Evolutionary conservation across 306 rosid genomes (phyloP).

Genomic region (Dryas alaskensis): DNA sequence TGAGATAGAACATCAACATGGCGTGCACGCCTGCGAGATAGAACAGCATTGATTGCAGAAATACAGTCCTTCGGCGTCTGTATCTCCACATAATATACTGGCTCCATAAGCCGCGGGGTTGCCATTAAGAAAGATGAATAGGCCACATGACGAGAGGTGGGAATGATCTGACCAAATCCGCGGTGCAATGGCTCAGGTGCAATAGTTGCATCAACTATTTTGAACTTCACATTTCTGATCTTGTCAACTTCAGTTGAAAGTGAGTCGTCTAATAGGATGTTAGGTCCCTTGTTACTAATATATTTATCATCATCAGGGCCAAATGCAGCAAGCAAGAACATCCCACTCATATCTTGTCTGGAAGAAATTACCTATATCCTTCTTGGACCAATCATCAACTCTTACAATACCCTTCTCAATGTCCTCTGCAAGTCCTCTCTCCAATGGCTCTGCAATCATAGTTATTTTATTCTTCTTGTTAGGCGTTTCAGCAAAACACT

Average conservation of each 20-base stretch:
- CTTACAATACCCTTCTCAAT: constrained; percentile 93
- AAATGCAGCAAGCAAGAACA: constrained; percentile 98
- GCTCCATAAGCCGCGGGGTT: constrained; percentile 97
- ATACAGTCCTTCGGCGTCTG: constrained; percentile 98
- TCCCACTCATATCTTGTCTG: constrained; percentile 96
- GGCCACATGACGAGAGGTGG: constrained; percentile 60
- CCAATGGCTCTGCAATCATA: constrained; percentile 95
- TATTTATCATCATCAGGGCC: constrained; percentile 86
- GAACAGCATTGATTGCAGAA: constrained; percentile 93
- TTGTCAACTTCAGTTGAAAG: constrained; percentile 29
- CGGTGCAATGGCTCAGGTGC: constrained; percentile 90
- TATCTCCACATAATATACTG: constrained; percentile 91
- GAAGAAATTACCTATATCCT: constrained; percentile 90
- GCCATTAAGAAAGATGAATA: constrained; percentile 97
- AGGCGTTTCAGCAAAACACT: constrained; percentile 97
- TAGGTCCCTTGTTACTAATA: constrained; percentile 78
- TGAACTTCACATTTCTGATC: constrained; percentile 91
- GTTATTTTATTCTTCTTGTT: constrained; percentile 98
- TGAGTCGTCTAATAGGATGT: constrained; percentile 86
- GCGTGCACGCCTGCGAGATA: constrained; percentile 97
- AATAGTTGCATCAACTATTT: constrained; percentile 96
- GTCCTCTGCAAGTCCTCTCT: constrained; percentile 97
- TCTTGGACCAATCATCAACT: constrained; percentile 77
- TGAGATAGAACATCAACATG: constrained; percentile 74
- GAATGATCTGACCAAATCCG: constrained; percentile 94